Percentiles rank a stretch among this genome's conserved stretches.
phyloP scores from a whole-genome alignment of 768 basidiomycete species.

The Dendrothele bispora region DNA sequence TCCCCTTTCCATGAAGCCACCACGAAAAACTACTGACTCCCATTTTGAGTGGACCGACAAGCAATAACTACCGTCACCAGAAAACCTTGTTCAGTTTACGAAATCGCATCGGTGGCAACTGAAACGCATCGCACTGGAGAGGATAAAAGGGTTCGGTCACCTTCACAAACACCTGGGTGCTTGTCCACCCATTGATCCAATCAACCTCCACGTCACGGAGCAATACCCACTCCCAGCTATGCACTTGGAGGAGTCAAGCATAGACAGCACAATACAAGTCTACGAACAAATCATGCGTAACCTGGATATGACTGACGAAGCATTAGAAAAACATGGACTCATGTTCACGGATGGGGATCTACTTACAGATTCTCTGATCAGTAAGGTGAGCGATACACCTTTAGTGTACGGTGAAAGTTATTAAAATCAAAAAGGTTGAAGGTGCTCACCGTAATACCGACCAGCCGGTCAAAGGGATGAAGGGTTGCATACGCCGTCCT shows the following conservation, averaged over 20 bases:
- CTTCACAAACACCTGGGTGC: not conserved
- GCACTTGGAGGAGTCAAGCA: slow-evolving; percentile 17
- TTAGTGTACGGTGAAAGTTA: not conserved
- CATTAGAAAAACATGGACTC: slow-evolving; percentile 8
- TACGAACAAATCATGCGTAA: slow-evolving; percentile 1
- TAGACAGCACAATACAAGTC: slow-evolving; percentile 16
- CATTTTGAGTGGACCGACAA: not conserved
- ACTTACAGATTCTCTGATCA: slow-evolving; percentile 7
- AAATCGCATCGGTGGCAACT: slow-evolving; percentile 2
- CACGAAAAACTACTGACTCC: not conserved
- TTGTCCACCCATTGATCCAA: slow-evolving; percentile 1
- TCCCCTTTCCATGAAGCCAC: slow-evolving; percentile 1
- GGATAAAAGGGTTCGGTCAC: not conserved
- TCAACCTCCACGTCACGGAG: slow-evolving; percentile 15
- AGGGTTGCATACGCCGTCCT: not conserved
- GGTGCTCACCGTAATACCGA: not conserved
- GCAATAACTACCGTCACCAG: not conserved
- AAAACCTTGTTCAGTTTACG: not conserved
- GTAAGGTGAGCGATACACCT: slow-evolving; percentile 5
- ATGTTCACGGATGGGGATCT: slow-evolving; percentile 12
- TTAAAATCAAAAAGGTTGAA: not conserved
- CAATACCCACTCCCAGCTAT: slow-evolving; percentile 15
- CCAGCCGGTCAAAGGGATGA: not conserved
- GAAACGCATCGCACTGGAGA: not conserved
- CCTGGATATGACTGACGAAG: not conserved